Conservation (phyloP, 345 rosid genomes). For the Anastatica hierochuntica region DNA sequence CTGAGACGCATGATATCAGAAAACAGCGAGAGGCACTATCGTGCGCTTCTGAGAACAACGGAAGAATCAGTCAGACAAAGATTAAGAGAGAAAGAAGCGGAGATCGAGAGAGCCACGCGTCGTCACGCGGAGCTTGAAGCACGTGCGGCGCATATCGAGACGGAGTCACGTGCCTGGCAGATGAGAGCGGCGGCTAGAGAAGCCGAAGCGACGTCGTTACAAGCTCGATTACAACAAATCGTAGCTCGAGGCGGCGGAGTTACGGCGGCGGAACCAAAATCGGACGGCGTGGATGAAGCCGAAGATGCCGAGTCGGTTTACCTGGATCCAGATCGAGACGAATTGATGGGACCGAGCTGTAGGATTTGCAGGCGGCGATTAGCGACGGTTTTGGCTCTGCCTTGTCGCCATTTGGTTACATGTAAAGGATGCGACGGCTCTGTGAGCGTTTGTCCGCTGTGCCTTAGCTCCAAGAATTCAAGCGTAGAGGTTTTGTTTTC, state of each 20-base stretch:
- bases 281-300: slow-evolving; percentile 10
- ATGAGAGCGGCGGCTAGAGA: slow-evolving; percentile 72
- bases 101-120: slow-evolving; percentile 63
- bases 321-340: slow-evolving; percentile 60
- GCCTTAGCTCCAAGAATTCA: slow-evolving; percentile 49
- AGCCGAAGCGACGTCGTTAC: slow-evolving; percentile 67
- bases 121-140: slow-evolving; percentile 73
- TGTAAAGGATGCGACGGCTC: slow-evolving; percentile 63
- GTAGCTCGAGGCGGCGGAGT: slow-evolving; percentile 21
- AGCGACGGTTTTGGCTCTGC: slow-evolving; percentile 72
- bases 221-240: slow-evolving; percentile 69
- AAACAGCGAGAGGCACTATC: slow-evolving; percentile 63
- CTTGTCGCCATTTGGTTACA: slow-evolving; percentile 81
- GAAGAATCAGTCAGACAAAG: slow-evolving; percentile 52
- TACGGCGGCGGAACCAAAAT: neutral
- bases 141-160: slow-evolving; percentile 67
- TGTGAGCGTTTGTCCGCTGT: slow-evolving; percentile 65
- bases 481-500: slow-evolving; percentile 70
- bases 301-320: slow-evolving; percentile 91
- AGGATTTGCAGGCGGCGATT: slow-evolving; percentile 41
- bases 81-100: slow-evolving; percentile 60
- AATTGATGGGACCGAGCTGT: slow-evolving; percentile 41
- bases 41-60: slow-evolving; percentile 54
- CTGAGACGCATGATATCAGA: slow-evolving; percentile 66
- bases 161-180: slow-evolving; percentile 83